phyloP scores from a whole-genome alignment of 331 rosid species.

The Rhamnella rubrinervis region DNA sequence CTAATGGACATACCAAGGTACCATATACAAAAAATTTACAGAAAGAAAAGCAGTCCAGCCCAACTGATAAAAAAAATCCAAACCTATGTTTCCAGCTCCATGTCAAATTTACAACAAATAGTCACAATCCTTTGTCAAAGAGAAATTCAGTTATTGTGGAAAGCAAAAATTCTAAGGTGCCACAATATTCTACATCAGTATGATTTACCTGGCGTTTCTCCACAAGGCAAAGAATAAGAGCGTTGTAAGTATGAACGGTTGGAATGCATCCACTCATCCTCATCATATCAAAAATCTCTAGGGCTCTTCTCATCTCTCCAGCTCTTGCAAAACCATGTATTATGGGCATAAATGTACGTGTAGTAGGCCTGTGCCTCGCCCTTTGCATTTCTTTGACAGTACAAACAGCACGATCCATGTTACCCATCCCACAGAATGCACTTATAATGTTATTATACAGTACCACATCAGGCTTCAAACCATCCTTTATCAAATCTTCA shows the following conservation, averaged over 20 bases:
- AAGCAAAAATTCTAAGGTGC: too few species aligned
- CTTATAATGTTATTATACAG: constrained; percentile 80
- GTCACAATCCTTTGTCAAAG: too few species aligned
- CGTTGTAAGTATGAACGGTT: constrained; percentile 90
- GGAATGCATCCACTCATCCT: constrained; percentile 93
- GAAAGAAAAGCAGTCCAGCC: too few species aligned
- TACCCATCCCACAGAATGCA: constrained; percentile 95
- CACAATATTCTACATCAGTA: background rate
- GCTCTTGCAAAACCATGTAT: constrained; percentile 87
- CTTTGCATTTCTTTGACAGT: constrained; percentile 85
- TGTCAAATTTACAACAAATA: too few species aligned
- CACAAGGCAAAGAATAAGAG: constrained; percentile 91
- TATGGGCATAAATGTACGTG: constrained; percentile 91
- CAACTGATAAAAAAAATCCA: too few species aligned
- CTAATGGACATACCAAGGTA: too few species aligned
- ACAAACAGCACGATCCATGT: constrained; percentile 79
- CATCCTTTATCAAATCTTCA: constrained; percentile 75
- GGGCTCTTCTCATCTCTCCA: constrained; percentile 76
- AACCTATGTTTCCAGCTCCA: too few species aligned
- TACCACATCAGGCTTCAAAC: constrained; percentile 83
- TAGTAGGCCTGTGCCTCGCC: constrained; percentile 76
- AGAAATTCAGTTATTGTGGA: too few species aligned
- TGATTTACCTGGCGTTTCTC: constrained; percentile 82
- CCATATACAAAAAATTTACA: too few species aligned
- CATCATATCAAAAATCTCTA: constrained; percentile 92